Percentiles rank a stretch among this genome's conserved stretches.
These are phyloP conservation scores for Ceratocystis lukuohia DNA, from an alignment of 2,329 filamentous ascomycete genomes.

Conservation along the genomic window DNA sequence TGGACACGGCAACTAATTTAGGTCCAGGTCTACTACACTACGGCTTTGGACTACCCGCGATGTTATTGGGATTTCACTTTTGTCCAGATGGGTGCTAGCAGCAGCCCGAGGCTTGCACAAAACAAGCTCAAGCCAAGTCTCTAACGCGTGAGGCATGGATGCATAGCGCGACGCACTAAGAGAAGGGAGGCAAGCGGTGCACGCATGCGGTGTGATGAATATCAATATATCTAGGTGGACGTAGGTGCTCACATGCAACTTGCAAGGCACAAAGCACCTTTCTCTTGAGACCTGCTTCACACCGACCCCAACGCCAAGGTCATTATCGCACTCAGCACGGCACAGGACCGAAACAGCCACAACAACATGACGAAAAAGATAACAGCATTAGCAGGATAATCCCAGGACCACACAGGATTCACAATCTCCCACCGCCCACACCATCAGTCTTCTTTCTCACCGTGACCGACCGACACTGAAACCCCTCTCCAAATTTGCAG, in stretches of 20 bases:
- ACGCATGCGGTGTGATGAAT: background rate
- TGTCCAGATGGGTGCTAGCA: background rate
- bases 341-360: background rate
- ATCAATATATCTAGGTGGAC: background rate
- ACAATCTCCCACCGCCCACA: background rate
- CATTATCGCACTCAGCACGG: background rate
- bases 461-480: background rate
- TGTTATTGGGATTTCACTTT: background rate
- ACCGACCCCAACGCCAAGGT: background rate
- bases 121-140: background rate
- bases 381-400: background rate
- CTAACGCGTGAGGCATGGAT: no score
- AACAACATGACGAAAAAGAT: background rate
- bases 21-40: background rate
- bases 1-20: background rate
- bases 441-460: background rate
- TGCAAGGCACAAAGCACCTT: background rate
- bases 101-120: background rate
- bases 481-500: background rate
- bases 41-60: conserved; percentile 2
- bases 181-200: background rate
- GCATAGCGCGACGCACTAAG: no score
- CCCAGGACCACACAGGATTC: background rate
- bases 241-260: background rate
- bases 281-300: background rate